phyloP scores from a whole-genome alignment of 345 rosid species.

The Toxicodendron radicans region DNA sequence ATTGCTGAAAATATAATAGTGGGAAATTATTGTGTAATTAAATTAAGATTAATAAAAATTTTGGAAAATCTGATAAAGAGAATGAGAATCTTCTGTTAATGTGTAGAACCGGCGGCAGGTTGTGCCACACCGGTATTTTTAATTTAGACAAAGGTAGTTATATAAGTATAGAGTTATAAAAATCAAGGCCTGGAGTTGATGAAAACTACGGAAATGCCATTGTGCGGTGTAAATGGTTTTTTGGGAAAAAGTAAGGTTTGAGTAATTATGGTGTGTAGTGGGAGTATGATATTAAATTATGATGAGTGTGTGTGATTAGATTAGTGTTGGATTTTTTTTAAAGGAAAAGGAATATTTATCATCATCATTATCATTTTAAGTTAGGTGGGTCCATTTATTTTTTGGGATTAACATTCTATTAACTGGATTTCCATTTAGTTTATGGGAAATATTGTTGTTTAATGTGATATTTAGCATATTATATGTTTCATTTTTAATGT shows the following conservation, averaged over 20 bases:
- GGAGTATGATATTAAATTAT: constrained; percentile 14
- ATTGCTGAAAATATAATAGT: background rate
- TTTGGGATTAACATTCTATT: too few species aligned
- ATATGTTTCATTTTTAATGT: too few species aligned
- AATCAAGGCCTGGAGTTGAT: background rate
- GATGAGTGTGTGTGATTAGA: constrained; percentile 2
- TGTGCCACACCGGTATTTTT: constrained; percentile 28
- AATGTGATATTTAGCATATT: too few species aligned
- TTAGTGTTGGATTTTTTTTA: constrained; percentile 12
- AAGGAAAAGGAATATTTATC: constrained; percentile 10
- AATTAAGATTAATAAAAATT: background rate
- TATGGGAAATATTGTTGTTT: too few species aligned
- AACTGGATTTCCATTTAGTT: too few species aligned
- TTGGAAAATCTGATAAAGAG: constrained; percentile 23
- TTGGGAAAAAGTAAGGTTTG: constrained; percentile 21
- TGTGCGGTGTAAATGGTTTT: constrained; percentile 8
- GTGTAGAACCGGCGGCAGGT: constrained; percentile 34
- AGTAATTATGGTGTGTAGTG: constrained; percentile 26
- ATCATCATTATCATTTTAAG: constrained; percentile 9
- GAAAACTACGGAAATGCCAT: constrained; percentile 6
- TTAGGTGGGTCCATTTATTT: background rate
- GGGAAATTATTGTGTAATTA: background rate
- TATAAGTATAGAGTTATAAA: background rate
- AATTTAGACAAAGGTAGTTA: background rate
- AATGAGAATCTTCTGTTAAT: constrained; percentile 33